Conservation (phyloP, 164 flowering plant species). For the Chimonanthus salicifolius region DNA sequence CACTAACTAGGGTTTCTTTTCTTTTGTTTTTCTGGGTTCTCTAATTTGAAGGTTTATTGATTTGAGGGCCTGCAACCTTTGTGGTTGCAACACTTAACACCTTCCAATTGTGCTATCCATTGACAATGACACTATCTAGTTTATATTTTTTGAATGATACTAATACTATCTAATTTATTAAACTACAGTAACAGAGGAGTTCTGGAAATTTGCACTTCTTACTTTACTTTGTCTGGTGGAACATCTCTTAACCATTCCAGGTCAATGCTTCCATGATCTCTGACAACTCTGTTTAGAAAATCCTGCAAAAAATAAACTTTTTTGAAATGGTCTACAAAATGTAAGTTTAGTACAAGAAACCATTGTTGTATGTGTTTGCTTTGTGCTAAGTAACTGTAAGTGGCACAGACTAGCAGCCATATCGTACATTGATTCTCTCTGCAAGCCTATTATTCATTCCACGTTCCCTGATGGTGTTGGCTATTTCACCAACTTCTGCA, state of each 20-base stretch:
- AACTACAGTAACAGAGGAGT: neutral
- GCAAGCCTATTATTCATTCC: conserved; percentile 71
- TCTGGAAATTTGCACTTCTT: conserved; percentile 19
- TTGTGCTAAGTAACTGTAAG: too few species aligned
- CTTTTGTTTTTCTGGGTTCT: too few species aligned
- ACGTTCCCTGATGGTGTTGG: conserved; percentile 51
- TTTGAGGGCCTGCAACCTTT: too few species aligned
- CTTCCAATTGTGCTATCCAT: neutral
- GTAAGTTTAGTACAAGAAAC: too few species aligned
- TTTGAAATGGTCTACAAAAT: neutral
- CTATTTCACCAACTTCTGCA: conserved; percentile 46
- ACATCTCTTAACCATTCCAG: conserved; percentile 95
- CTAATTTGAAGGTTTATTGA: too few species aligned
- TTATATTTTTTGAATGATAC: neutral
- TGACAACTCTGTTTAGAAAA: conserved; percentile 69
- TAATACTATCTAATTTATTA: neutral
- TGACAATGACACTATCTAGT: neutral
- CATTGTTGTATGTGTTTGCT: too few species aligned
- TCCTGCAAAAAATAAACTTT: conserved; percentile 35
- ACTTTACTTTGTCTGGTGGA: conserved; percentile 96
- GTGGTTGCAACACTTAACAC: neutral
- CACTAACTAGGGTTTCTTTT: too few species aligned
- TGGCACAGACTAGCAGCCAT: neutral
- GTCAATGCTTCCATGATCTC: conserved; percentile 83
- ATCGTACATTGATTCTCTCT: conserved; percentile 57